A percentile compares a stretch with the other conserved stretches of the same genome.
These are phyloP conservation scores for Debaryomyces maramus DNA, from an alignment of 805 yeast genomes.

Conservation along the genomic window DNA sequence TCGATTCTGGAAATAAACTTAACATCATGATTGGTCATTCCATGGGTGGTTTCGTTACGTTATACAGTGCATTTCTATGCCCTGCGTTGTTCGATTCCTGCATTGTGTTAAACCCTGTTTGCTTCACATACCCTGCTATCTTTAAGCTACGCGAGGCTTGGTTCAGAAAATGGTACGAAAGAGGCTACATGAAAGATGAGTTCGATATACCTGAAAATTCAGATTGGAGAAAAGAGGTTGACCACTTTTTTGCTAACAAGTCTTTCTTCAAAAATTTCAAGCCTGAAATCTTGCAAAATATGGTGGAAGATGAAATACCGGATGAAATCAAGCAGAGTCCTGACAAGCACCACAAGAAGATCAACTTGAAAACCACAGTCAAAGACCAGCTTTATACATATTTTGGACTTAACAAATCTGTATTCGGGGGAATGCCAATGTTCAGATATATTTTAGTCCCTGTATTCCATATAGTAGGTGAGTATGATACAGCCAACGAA, in stretches of 20 bases:
- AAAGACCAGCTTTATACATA: conserved; percentile 12
- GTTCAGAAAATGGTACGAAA: conserved; percentile 10
- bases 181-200: conserved; percentile 8
- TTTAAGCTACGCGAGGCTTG: background rate
- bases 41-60: conserved; percentile 13
- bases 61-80: conserved; percentile 5
- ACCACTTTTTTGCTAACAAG: conserved; percentile 10
- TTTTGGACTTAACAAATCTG: conserved; percentile 4
- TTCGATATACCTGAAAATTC: conserved; percentile 9
- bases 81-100: conserved; percentile 10
- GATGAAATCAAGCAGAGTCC: conserved; percentile 4
- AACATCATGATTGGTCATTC: conserved; percentile 17
- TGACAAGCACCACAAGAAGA: conserved; percentile 4
- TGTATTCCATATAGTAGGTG: conserved; percentile 12
- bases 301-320: conserved; percentile 18
- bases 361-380: conserved; percentile 14
- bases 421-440: conserved; percentile 2
- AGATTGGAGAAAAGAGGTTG: conserved; percentile 13
- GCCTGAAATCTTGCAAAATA: conserved; percentile 13
- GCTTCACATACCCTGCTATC: background rate
- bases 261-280: conserved; percentile 17
- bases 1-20: background rate
- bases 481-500: conserved; percentile 9
- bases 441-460: conserved; percentile 12
- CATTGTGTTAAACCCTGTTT: conserved; percentile 14